Evolutionary conservation across 768 basidiomycete genomes (phyloP).

Genomic region (Lepiota brunneoincarnata): DNA sequence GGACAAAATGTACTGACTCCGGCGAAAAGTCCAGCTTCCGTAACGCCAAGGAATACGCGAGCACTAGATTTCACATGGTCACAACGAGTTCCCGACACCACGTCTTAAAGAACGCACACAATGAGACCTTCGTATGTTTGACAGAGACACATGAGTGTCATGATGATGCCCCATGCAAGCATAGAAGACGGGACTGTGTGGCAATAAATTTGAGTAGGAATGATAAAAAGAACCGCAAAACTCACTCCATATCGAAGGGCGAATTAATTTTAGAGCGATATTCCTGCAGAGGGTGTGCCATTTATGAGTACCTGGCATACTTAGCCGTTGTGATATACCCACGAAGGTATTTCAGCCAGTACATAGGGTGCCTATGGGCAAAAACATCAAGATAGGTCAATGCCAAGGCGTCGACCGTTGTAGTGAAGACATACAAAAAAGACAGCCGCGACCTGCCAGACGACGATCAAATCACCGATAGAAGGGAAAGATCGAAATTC

Average conservation of each 20-base stretch:
- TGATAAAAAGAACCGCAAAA: not conserved
- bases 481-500: not conserved
- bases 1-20: conserved; percentile 22
- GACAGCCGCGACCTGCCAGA: conserved; percentile 28
- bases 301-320: not conserved
- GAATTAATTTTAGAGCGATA: conserved; percentile 27
- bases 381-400: not conserved
- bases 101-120: conserved; percentile 16
- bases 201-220: not conserved
- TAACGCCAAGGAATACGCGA: conserved; percentile 37
- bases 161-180: conserved; percentile 30
- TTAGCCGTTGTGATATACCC: not conserved
- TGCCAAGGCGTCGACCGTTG: not conserved
- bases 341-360: conserved; percentile 33
- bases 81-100: not conserved
- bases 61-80: conserved; percentile 20
- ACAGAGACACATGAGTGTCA: conserved; percentile 32
- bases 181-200: conserved; percentile 27
- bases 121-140: conserved; percentile 29
- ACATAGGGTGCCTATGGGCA: conserved; percentile 27
- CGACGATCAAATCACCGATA: not conserved
- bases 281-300: conserved; percentile 18
- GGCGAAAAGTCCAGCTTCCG: conserved; percentile 37
- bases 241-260: conserved; percentile 31
- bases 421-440: conserved; percentile 25